These are phyloP conservation scores for Blastobotrys aristatus DNA, from an alignment of 1,139 yeast genomes.

Conservation along the genomic window DNA sequence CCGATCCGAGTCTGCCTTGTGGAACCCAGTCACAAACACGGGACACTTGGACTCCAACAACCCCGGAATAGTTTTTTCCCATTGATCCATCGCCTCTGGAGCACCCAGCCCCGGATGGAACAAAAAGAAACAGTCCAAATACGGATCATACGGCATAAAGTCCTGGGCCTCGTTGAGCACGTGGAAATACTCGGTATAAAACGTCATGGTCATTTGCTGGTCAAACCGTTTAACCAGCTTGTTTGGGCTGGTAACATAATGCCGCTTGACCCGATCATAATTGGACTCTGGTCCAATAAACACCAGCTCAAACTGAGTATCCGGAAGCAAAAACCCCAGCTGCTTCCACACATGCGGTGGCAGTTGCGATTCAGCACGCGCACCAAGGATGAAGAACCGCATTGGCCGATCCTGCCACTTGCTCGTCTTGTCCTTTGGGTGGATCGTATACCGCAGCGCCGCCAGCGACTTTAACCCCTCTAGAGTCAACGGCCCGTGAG, in stretches of 20 bases:
- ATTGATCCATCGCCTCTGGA: constrained; percentile 69
- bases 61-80: constrained; percentile 82
- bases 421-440: constrained; percentile 57
- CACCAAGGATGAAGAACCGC: constrained; percentile 83
- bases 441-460: constrained; percentile 83
- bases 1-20: constrained; percentile 60
- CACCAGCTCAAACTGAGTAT: constrained; percentile 74
- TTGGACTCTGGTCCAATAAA: constrained; percentile 92
- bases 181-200: constrained; percentile 88
- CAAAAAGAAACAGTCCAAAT: constrained; percentile 81
- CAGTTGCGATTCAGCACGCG: constrained; percentile 87
- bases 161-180: constrained; percentile 87
- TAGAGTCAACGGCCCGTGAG: constrained; percentile 80
- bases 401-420: constrained; percentile 77
- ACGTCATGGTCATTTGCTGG: constrained; percentile 65
- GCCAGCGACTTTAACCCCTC: constrained; percentile 93
- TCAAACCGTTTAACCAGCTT: constrained; percentile 73
- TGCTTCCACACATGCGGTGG: constrained; percentile 98
- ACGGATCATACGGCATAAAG: constrained; percentile 97
- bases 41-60: constrained; percentile 90
- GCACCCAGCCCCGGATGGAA: constrained; percentile 96
- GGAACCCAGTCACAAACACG: constrained; percentile 84
- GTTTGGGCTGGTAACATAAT: constrained; percentile 48
- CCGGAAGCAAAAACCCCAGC: constrained; percentile 79
- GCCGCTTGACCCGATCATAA: constrained; percentile 59